Conservation (phyloP, 768 basidiomycete species). For the Cystofilobasidium bisporidii region DNA sequence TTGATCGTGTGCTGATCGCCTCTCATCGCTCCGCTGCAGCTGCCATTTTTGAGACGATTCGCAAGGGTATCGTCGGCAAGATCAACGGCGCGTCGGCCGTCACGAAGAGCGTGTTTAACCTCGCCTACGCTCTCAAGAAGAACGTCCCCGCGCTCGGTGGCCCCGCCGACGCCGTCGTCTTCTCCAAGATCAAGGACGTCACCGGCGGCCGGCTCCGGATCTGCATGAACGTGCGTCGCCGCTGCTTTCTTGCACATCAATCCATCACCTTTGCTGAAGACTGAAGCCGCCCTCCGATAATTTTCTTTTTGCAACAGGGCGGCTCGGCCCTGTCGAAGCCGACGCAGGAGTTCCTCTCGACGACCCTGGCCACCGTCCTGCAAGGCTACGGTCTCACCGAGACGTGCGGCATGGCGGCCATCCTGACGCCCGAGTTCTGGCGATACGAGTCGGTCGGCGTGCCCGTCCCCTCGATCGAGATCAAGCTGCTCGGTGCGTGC, state of each 20-base stretch:
- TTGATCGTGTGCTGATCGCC: neutral
- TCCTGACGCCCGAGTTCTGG: constrained; percentile 30
- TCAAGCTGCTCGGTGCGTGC: constrained; percentile 35
- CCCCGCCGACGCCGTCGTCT: constrained; percentile 36
- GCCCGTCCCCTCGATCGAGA: constrained; percentile 37
- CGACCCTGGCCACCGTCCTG: constrained; percentile 35
- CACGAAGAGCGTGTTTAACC: constrained; percentile 33
- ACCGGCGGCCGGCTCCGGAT: constrained; percentile 38
- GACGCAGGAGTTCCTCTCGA: constrained; percentile 38
- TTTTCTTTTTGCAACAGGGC: too few relatives aligned
- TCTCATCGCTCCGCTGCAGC: constrained; percentile 11
- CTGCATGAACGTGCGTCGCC: constrained; percentile 30
- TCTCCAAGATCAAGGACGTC: constrained; percentile 36
- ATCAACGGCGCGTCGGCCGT: constrained; percentile 33
- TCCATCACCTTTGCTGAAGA: too few relatives aligned
- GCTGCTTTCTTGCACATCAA: too few relatives aligned
- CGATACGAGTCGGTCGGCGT: constrained; percentile 33
- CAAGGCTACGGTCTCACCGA: constrained; percentile 39
- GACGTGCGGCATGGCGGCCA: constrained; percentile 36
- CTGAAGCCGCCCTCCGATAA: too few relatives aligned
- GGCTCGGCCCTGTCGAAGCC: constrained; percentile 28
- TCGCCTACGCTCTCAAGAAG: constrained; percentile 36
- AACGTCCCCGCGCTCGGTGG: constrained; percentile 35
- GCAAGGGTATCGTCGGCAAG: constrained; percentile 40
- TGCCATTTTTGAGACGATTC: constrained; percentile 26